These are phyloP conservation scores for Myxozyma mucilagina DNA, from an alignment of 805 yeast genomes.

Conservation along the genomic window DNA sequence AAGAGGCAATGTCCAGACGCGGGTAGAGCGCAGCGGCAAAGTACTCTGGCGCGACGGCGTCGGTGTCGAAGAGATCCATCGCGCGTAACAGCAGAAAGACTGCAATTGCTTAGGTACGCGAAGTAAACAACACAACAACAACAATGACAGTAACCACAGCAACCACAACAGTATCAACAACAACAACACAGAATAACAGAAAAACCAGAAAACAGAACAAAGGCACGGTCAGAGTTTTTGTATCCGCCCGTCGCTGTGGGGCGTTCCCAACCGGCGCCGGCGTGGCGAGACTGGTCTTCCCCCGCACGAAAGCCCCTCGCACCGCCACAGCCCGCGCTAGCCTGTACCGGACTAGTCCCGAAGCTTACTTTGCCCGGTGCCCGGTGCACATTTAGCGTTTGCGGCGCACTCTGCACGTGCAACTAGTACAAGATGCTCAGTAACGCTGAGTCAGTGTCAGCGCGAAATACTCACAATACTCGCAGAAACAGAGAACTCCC, in stretches of 20 bases:
- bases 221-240: constrained; percentile 1
- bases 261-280: too few species aligned
- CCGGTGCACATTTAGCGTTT: too few species aligned
- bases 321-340: neutral
- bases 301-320: constrained; percentile 3
- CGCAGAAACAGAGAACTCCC: too few species aligned
- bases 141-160: neutral
- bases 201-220: neutral
- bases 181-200: neutral
- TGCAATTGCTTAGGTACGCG: too few species aligned
- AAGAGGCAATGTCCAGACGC: constrained; percentile 3
- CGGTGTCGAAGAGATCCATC: constrained; percentile 13
- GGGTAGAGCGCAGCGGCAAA: constrained; percentile 11
- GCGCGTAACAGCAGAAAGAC: too few species aligned
- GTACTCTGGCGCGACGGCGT: constrained; percentile 9
- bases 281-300: constrained; percentile 5
- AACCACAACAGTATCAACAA: neutral
- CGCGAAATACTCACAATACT: too few species aligned
- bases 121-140: neutral
- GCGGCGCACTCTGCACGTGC: too few species aligned
- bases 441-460: too few species aligned
- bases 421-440: too few species aligned
- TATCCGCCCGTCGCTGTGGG: neutral
- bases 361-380: neutral
- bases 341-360: neutral